Evolutionary conservation across 2,329 filamentous ascomycete species (phyloP), one percentile per base, ranked within the genome.

Genomic region (Fusarium sp.): DNA sequence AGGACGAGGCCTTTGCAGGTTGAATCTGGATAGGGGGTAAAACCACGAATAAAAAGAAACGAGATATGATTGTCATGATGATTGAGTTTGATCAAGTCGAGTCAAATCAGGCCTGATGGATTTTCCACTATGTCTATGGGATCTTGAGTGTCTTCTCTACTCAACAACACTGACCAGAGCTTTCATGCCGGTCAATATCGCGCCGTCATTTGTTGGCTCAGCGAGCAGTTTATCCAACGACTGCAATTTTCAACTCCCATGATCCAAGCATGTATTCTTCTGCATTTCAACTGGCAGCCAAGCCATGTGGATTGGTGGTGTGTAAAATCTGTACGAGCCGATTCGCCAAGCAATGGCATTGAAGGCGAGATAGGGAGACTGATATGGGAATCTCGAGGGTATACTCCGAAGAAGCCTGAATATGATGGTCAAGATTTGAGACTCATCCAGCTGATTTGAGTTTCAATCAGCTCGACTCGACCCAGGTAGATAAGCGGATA

Each of bases 1-100:
- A 87, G 95, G 74, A 93, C 91, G 29, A 93, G 83, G 72, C 77
- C 81, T 6, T 58, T 73, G 10, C 72, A 74, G 19, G 68, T 74
- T 34, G 71, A 58, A 1, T 66, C 68, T 5, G 64, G 61, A 50
- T 71, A 65, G 41, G 24, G n/a, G 31, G 32, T 28, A 24, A 40
- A 22, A 40, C 19, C 25, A 38, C 8, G 44, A 34, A 28, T n/a
- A n/a, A 42, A 41, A 47, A 57, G n/a, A 32, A 40, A 44, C 24
- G 43, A 58, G 45, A 55, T 19, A 48, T 38, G 51, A 39, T 48
- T 41, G 6, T 10, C 12, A 40, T 7, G 35, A 40, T 47, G 3
- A 9, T 6, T 12, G 43, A 36, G 11, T 25, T 29, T n/a, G 28
- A 4, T 12, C 9, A 28, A 38, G 19, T 36, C 6, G 11, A 19